Percentiles rank a stretch among this genome's conserved stretches.
Evolutionary conservation across 805 yeast genomes (phyloP).

Genomic region (Cyberlindnera xylosilytica): DNA sequence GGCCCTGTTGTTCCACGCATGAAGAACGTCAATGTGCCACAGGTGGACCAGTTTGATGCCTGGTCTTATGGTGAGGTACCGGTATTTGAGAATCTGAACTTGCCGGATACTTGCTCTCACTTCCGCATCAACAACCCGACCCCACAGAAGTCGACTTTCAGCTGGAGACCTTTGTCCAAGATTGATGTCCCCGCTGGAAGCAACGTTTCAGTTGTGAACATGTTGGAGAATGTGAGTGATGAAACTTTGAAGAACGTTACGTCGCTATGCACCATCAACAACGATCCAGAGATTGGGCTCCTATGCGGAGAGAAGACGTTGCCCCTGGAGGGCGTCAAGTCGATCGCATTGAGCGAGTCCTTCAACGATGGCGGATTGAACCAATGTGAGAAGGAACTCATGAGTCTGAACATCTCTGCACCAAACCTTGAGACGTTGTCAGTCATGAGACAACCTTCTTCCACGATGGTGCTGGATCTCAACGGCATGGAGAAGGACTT

Average conservation of each 20-base stretch:
- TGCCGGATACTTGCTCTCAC: conserved; percentile 4
- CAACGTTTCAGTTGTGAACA: conserved; percentile 2
- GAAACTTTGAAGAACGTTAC: conserved; percentile 2
- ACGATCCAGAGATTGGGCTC: background rate
- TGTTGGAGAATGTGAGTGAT: background rate
- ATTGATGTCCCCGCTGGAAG: conserved; percentile 2
- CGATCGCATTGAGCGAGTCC: background rate
- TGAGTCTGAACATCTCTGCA: conserved; percentile 3
- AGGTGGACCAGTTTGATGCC: conserved; percentile 2
- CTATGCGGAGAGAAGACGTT: conserved; percentile 1
- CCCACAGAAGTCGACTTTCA: background rate
- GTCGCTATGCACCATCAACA: background rate
- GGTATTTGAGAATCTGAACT: background rate
- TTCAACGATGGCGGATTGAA: background rate
- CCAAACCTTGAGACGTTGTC: conserved; percentile 4
- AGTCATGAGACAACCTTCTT: background rate
- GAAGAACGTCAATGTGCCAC: conserved; percentile 1
- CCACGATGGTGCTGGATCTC: background rate
- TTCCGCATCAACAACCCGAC: conserved; percentile 7
- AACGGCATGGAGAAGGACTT: conserved; percentile 1
- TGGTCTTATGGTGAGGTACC: conserved; percentile 7
- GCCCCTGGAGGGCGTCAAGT: background rate
- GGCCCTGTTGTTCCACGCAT: conserved; percentile 5
- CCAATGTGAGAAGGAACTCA: background rate
- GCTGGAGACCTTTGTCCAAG: background rate